Evolutionary conservation across 148 eudicot species (phyloP).

Genomic region (Silene conica): DNA sequence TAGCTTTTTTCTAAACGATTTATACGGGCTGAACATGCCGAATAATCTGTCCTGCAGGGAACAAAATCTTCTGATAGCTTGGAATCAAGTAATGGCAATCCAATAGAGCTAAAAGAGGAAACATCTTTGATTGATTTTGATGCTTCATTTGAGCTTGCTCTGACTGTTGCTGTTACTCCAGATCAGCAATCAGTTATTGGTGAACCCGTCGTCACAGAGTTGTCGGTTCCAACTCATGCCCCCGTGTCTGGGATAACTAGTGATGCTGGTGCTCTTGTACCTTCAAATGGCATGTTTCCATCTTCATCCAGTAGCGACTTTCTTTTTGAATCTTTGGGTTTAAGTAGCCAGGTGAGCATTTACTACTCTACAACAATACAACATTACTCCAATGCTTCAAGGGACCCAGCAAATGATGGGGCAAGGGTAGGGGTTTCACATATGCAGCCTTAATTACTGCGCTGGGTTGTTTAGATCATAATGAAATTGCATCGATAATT

Average conservation of each 20-base stretch:
- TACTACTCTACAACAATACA: neutral
- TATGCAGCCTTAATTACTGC: no score
- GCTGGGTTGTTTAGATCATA: no score
- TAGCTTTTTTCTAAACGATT: neutral
- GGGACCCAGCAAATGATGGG: no score
- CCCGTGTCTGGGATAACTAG: no score
- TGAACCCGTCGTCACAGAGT: no score
- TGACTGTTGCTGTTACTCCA: conserved; percentile 28
- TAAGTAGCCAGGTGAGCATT: conserved; percentile 38
- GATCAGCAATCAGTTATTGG: conserved; percentile 28
- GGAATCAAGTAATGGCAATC: conserved; percentile 67
- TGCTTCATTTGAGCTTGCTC: conserved; percentile 44
- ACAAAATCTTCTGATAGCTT: conserved; percentile 75
- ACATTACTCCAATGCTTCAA: no score
- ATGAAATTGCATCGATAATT: no score
- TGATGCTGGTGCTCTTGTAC: no score
- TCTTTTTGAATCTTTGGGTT: conserved; percentile 30
- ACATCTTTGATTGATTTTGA: conserved; percentile 86
- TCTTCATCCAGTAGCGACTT: conserved; percentile 4
- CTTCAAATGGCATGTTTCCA: no score
- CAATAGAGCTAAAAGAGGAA: conserved; percentile 54
- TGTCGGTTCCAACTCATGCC: no score
- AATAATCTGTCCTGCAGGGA: conserved; percentile 48
- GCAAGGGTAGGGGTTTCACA: no score
- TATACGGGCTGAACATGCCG: conserved; percentile 18